phyloP scores from a whole-genome alignment of 23 red algal genomes.

The Cyanidioschyzon merolae region DNA sequence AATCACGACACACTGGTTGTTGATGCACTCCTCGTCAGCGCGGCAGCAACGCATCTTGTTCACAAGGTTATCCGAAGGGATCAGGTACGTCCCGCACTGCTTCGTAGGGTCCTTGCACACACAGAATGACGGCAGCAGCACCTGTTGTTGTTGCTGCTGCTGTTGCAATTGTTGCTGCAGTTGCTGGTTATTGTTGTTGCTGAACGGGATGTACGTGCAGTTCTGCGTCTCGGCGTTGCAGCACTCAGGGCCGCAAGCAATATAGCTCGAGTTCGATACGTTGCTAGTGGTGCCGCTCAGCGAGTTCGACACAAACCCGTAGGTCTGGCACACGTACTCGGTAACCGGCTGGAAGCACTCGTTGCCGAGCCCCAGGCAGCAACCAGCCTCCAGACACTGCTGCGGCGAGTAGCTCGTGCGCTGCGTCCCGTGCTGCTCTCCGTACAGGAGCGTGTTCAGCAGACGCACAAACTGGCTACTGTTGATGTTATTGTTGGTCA shows the following conservation, averaged over 20 bases:
- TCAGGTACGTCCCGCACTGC: conserved; percentile 17
- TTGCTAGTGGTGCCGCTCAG: neutral
- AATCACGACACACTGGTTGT: neutral
- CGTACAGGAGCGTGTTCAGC: neutral
- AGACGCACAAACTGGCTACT: neutral
- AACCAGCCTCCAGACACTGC: conserved; percentile 17
- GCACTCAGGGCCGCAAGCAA: conserved; percentile 11
- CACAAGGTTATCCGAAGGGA: conserved; percentile 17
- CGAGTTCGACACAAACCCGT: neutral
- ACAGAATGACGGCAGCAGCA: neutral
- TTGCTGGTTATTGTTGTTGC: neutral
- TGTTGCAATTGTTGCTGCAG: neutral
- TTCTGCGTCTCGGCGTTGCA: conserved; percentile 19
- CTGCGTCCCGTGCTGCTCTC: neutral
- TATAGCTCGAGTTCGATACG: neutral
- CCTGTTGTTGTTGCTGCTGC: neutral
- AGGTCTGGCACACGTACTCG: conserved; percentile 9
- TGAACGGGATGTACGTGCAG: conserved; percentile 4
- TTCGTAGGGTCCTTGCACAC: conserved; percentile 15
- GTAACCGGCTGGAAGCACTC: conserved; percentile 8
- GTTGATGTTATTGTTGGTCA: neutral
- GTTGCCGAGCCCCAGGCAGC: neutral
- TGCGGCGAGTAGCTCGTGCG: neutral
- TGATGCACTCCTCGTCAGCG: neutral
- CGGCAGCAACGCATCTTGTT: conserved; percentile 15